These are phyloP conservation scores for Dalechampia spathulata DNA, from an alignment of 441 rosid species.

Conservation along the genomic window DNA sequence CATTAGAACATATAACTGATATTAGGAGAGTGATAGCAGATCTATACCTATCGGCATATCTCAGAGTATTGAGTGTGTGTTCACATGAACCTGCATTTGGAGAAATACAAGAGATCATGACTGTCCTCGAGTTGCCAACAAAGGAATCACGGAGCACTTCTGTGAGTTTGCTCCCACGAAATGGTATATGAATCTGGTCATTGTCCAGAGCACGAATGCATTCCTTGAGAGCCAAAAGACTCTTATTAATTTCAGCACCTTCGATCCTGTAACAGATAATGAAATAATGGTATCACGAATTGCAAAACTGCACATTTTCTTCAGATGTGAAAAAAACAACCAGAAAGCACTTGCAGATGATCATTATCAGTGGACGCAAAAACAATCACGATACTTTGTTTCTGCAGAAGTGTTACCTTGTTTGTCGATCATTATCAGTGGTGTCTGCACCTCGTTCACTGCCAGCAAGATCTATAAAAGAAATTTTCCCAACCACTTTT, in stretches of 20 bases:
- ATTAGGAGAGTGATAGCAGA: too few relatives aligned
- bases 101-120: conserved; percentile 98
- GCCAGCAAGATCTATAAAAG: conserved; percentile 99
- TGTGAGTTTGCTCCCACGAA: conserved; percentile 97
- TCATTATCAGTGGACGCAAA: too few relatives aligned
- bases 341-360: background rate
- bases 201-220: conserved; percentile 98
- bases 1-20: conserved; percentile 8
- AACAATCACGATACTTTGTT: background rate
- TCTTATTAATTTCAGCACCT: conserved; percentile 98
- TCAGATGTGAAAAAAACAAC: background rate
- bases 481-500: conserved; percentile 92
- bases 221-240: conserved; percentile 96
- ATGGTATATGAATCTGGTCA: conserved; percentile 97
- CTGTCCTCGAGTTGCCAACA: conserved; percentile 96
- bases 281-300: conserved; percentile 17
- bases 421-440: conserved; percentile 95
- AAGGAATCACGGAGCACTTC: conserved; percentile 99
- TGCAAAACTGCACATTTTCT: background rate
- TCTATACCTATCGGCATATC: conserved; percentile 94
- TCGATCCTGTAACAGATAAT: conserved; percentile 66
- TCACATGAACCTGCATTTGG: conserved; percentile 99
- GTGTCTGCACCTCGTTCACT: conserved; percentile 99
- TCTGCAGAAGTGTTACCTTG: conserved; percentile 45
- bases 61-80: conserved; percentile 91